These are phyloP conservation scores for Curvularia sp. DNA, from an alignment of 2,329 filamentous ascomycete species.

Conservation along the genomic window DNA sequence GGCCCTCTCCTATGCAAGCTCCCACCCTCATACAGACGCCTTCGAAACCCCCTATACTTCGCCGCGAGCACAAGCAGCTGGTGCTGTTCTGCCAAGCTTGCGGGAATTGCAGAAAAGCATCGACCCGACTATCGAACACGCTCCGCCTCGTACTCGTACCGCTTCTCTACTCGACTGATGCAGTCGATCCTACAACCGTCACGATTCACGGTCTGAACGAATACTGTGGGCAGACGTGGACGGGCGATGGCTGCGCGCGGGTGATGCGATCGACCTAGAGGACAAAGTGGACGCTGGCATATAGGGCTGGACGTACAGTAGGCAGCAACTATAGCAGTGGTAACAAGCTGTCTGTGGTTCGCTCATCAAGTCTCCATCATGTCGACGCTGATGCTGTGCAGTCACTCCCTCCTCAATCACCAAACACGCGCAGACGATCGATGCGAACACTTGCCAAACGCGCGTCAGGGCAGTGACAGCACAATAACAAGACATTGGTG, in stretches of 20 bases:
- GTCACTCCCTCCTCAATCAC: not conserved
- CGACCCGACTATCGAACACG: not conserved
- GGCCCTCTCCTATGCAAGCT: not conserved
- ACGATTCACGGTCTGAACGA: conserved; percentile 2
- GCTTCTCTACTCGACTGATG: conserved; percentile 1
- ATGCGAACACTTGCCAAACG: not conserved
- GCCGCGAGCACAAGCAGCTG: conserved; percentile 1
- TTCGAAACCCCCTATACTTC: not conserved
- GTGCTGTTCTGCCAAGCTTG: conserved; percentile 1
- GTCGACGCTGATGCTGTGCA: not conserved
- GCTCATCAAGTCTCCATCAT: too few relatives aligned
- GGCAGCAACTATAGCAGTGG: conserved; percentile 1
- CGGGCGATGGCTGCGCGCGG: not conserved
- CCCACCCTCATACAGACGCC: not conserved
- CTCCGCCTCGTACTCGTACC: not conserved
- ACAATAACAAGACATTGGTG: not conserved
- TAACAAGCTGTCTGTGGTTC: conserved; percentile 7
- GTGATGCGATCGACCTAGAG: conserved; percentile 1
- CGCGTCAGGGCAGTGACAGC: not conserved
- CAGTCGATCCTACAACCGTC: not conserved
- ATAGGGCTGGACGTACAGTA: conserved; percentile 3
- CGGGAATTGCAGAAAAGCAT: not conserved
- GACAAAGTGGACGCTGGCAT: not conserved
- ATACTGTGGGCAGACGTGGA: not conserved
- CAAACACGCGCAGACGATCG: conserved; percentile 1